phyloP scores from a whole-genome alignment of 805 yeast genomes.

The Wickerhamiella hasegawae region DNA sequence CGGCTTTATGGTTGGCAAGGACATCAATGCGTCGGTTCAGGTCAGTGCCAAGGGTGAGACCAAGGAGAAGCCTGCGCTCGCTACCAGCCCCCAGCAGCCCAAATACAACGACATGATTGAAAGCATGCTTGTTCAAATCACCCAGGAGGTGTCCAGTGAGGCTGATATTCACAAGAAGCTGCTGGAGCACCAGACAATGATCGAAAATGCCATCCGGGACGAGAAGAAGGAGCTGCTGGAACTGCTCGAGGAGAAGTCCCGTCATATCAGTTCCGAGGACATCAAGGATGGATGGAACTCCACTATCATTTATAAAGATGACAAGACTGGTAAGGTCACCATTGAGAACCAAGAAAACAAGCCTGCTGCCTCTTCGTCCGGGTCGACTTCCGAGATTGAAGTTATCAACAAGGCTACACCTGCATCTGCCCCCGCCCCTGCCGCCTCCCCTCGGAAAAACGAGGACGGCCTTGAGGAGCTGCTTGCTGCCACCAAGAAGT shows the following conservation, averaged over 20 bases:
- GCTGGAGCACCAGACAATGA: conserved; percentile 39
- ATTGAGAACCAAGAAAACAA: conserved; percentile 2
- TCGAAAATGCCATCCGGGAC: conserved; percentile 39
- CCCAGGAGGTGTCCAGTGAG: conserved; percentile 35
- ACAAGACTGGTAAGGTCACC: too few relatives aligned
- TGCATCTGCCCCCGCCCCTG: neutral
- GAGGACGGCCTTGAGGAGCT: conserved; percentile 22
- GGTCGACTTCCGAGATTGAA: conserved; percentile 19
- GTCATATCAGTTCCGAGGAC: conserved; percentile 78
- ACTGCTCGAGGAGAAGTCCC: conserved; percentile 51
- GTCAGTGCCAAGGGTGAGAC: conserved; percentile 14
- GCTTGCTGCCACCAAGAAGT: conserved; percentile 47
- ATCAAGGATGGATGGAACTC: conserved; percentile 84
- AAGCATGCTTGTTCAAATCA: conserved; percentile 67
- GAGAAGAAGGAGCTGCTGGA: conserved; percentile 52
- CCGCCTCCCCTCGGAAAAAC: conserved; percentile 8
- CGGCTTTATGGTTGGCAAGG: conserved; percentile 13
- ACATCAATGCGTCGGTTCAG: conserved; percentile 14
- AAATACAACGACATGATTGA: conserved; percentile 87
- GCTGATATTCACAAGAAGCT: conserved; percentile 23
- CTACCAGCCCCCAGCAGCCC: conserved; percentile 20
- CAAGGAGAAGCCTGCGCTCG: conserved; percentile 17
- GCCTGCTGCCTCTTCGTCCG: neutral
- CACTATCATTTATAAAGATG: conserved; percentile 61
- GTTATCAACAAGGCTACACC: conserved; percentile 17